Evolutionary conservation across 2,329 filamentous ascomycete genomes (phyloP).

Genomic region (Fusarium xylarioides): DNA sequence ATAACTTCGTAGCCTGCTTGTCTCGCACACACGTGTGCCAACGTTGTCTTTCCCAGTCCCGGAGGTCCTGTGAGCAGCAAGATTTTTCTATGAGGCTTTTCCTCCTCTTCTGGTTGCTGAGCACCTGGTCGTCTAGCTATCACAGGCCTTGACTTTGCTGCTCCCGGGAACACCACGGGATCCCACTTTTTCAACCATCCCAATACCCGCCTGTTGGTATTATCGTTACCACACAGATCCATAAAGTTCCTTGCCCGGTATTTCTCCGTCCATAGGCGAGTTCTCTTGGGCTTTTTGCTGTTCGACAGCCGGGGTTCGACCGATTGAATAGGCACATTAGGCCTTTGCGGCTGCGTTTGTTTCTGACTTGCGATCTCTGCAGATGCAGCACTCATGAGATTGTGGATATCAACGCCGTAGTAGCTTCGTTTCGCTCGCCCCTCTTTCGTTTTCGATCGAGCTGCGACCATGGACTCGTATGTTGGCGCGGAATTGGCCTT

Average conservation of each 20-base stretch:
- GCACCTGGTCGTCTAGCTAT: slow-evolving; percentile 53
- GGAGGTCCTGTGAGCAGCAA: slow-evolving; percentile 90
- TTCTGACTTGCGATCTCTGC: slow-evolving; percentile 61
- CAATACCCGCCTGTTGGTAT: slow-evolving; percentile 88
- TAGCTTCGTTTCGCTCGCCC: slow-evolving; percentile 79
- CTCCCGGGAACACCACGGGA: slow-evolving; percentile 85
- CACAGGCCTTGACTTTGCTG: slow-evolving; percentile 66
- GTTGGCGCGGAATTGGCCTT: slow-evolving; percentile 57
- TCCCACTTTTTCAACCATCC: slow-evolving; percentile 97
- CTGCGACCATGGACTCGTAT: slow-evolving; percentile 74
- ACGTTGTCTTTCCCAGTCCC: slow-evolving; percentile 92
- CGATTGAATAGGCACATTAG: slow-evolving; percentile 52
- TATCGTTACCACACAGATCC: slow-evolving; percentile 92
- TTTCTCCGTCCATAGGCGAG: slow-evolving; percentile 93
- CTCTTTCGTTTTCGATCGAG: slow-evolving; percentile 71
- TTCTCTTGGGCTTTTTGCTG: slow-evolving; percentile 56
- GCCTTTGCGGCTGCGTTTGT: slow-evolving; percentile 35
- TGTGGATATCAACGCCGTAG: slow-evolving; percentile 93
- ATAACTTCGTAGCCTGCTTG: slow-evolving; percentile 97
- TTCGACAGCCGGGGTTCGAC: slow-evolving; percentile 49
- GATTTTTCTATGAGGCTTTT: slow-evolving; percentile 86
- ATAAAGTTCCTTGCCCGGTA: slow-evolving; percentile 92
- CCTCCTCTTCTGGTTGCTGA: slow-evolving; percentile 64
- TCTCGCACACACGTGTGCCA: slow-evolving; percentile 93
- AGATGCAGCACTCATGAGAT: slow-evolving; percentile 76